These are phyloP conservation scores for Stemphylium beticola DNA, from an alignment of 2,329 filamentous ascomycete genomes.

Conservation along the genomic window DNA sequence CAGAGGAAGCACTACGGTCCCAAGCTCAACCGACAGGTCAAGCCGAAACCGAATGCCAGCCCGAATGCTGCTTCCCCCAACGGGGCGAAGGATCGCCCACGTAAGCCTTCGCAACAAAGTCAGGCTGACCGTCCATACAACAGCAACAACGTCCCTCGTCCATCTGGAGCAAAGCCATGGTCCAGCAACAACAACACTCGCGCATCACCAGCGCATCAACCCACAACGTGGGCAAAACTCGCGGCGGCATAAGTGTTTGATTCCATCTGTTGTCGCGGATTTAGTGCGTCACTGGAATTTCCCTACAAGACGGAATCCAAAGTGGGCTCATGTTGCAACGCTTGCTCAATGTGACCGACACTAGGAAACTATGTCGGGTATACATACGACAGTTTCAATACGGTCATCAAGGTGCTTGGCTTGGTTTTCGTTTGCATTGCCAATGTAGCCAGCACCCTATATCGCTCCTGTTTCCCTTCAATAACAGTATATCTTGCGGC, in stretches of 20 bases:
- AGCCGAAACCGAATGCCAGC: constrained; percentile 35
- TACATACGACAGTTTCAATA: constrained; percentile 10
- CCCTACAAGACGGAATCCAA: background rate
- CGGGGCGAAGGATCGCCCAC: constrained; percentile 33
- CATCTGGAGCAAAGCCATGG: constrained; percentile 38
- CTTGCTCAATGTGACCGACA: constrained; percentile 7
- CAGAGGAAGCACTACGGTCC: constrained; percentile 33
- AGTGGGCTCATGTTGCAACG: constrained; percentile 1
- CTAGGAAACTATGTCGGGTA: background rate
- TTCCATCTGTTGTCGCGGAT: background rate
- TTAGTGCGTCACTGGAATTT: background rate
- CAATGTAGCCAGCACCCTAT: constrained; percentile 20
- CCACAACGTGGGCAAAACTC: constrained; percentile 34
- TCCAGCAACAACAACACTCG: constrained; percentile 30
- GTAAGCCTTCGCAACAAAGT: constrained; percentile 41
- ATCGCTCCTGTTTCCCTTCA: constrained; percentile 17
- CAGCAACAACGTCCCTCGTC: constrained; percentile 28
- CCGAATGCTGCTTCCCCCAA: constrained; percentile 24
- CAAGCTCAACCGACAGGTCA: constrained; percentile 24
- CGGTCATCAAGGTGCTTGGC: constrained; percentile 12
- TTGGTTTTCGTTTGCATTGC: constrained; percentile 21
- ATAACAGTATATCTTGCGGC: constrained; percentile 28
- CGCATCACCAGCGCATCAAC: constrained; percentile 23
- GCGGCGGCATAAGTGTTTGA: constrained; percentile 24
- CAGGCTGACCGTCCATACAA: constrained; percentile 34